phyloP scores from a whole-genome alignment of 345 rosid genomes.

The Erucastrum elatum region DNA sequence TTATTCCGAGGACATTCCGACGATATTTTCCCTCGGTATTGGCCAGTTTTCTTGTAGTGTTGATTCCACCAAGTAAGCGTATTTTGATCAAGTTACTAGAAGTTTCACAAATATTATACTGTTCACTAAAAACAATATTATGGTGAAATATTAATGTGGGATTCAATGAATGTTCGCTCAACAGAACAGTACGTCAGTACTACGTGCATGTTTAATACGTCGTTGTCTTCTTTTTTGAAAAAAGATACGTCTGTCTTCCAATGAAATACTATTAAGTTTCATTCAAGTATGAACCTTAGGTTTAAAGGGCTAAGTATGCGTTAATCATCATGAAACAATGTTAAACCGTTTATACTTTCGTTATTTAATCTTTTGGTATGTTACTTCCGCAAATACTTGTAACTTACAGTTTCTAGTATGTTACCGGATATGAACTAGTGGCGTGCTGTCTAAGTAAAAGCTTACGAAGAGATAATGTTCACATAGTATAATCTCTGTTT shows the following conservation, averaged over 20 bases:
- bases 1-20: too few relatives aligned
- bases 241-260: neutral
- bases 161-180: neutral
- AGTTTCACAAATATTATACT: neutral
- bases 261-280: neutral
- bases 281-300: neutral
- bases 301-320: neutral
- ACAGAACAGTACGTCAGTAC: conserved; percentile 12
- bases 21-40: too few relatives aligned
- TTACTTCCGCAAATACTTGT: neutral
- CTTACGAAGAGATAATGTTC: neutral
- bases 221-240: too few relatives aligned
- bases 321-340: neutral
- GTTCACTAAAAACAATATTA: neutral
- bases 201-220: neutral
- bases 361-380: neutral
- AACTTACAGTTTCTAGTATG: too few relatives aligned
- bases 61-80: neutral
- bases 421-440: too few relatives aligned
- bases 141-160: conserved; percentile 3
- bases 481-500: neutral
- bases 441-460: neutral
- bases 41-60: too few relatives aligned
- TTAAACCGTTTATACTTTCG: neutral
- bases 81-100: neutral